Evolutionary conservation across 2,329 filamentous ascomycete species (phyloP).

Genomic region (Xylaria sp.): DNA sequence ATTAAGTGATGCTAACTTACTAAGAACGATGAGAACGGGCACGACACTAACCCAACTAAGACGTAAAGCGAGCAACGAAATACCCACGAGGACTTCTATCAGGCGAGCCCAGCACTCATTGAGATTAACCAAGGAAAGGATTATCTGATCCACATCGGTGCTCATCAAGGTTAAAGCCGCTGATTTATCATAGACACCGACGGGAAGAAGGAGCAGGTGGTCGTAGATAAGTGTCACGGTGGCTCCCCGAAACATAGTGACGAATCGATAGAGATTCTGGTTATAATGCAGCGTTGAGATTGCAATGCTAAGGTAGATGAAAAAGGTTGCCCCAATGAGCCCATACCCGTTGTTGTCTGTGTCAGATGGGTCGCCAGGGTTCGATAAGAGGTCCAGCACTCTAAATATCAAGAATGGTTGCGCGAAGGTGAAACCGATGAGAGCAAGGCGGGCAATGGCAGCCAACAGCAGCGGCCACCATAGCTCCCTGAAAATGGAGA

Average conservation of each 20-base stretch:
- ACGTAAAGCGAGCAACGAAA: background rate
- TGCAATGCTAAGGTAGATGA: slow-evolving; percentile 8
- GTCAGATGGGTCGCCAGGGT: background rate
- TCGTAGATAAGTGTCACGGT: background rate
- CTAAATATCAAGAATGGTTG: slow-evolving; percentile 2
- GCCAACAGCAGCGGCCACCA: background rate
- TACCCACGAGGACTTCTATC: background rate
- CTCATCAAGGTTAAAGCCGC: slow-evolving; percentile 7
- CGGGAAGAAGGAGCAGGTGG: background rate
- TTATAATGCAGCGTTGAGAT: background rate
- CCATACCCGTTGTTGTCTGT: background rate
- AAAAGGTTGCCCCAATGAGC: slow-evolving; percentile 1
- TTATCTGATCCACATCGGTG: slow-evolving; percentile 10
- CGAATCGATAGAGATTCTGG: slow-evolving; percentile 7
- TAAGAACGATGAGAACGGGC: background rate
- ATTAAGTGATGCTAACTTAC: background rate
- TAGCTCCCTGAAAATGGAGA: background rate
- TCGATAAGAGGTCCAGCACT: background rate
- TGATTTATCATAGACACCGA: background rate
- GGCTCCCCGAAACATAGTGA: background rate
- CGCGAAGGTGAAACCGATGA: slow-evolving; percentile 7
- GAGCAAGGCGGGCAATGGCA: background rate
- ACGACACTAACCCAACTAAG: background rate
- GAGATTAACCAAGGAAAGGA: background rate
- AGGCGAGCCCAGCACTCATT: background rate